These are phyloP conservation scores for Millerozyma acaciae DNA, from an alignment of 805 yeast species.

Conservation along the genomic window DNA sequence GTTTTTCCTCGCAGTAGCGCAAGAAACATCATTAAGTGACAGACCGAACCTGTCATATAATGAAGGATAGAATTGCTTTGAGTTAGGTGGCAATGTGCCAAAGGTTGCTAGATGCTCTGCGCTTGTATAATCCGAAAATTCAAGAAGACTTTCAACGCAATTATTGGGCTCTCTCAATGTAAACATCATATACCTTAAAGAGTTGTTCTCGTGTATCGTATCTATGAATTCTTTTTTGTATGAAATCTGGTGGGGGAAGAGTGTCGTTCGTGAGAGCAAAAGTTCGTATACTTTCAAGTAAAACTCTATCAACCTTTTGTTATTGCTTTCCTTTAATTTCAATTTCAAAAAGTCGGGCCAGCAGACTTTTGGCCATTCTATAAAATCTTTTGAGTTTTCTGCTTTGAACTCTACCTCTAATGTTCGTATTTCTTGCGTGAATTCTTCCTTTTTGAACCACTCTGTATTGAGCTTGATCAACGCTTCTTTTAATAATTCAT, in stretches of 20 bases:
- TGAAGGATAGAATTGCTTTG: no score
- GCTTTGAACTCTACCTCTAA: slow-evolving; percentile 17
- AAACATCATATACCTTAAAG: slow-evolving; percentile 3
- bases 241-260: no score
- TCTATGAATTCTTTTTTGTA: no score
- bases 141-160: slow-evolving; percentile 11
- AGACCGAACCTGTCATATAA: no score
- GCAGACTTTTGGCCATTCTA: slow-evolving; percentile 33
- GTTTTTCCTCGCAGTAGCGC: no score
- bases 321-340: slow-evolving; percentile 23
- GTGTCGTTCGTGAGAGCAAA: slow-evolving; percentile 9
- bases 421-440: slow-evolving; percentile 21
- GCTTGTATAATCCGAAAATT: slow-evolving; percentile 25
- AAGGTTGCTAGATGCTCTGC: slow-evolving; percentile 30
- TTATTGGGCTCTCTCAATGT: background rate
- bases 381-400: slow-evolving; percentile 25
- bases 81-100: slow-evolving; percentile 19
- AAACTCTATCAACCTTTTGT: slow-evolving; percentile 20
- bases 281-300: slow-evolving; percentile 36
- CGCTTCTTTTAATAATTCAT: slow-evolving; percentile 27
- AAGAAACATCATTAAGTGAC: no score
- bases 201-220: background rate
- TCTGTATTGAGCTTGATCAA: slow-evolving; percentile 14
- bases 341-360: slow-evolving; percentile 35
- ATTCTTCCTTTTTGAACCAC: slow-evolving; percentile 12